Conservation (phyloP, 257 asterid species). For the Jaltomata sinuosa region DNA sequence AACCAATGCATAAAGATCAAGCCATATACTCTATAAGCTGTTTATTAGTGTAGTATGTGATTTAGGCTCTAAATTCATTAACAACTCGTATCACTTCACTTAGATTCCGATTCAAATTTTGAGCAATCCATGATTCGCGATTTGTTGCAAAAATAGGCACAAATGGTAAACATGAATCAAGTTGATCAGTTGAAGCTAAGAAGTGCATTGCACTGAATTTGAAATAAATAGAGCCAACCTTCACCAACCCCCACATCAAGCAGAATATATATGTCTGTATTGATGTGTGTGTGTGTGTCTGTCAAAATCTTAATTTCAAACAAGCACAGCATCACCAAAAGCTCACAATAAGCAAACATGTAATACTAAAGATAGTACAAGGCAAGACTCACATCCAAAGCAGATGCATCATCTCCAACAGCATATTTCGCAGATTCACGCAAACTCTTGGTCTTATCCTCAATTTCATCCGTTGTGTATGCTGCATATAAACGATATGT, state of each 20-base stretch:
- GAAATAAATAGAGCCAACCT: neutral
- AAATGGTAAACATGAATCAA: neutral
- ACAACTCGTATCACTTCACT: neutral
- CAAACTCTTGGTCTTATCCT: slow-evolving; percentile 46
- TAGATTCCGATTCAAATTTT: neutral
- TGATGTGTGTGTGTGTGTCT: neutral
- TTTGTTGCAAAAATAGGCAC: neutral
- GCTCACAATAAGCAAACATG: neutral
- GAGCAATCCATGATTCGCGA: neutral
- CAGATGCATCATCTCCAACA: slow-evolving; percentile 47
- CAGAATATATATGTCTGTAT: neutral
- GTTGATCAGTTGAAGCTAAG: neutral
- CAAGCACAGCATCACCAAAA: neutral
- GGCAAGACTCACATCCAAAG: slow-evolving; percentile 46
- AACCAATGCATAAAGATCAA: neutral
- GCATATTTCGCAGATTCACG: slow-evolving; percentile 40
- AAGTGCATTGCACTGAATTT: neutral
- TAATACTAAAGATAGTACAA: neutral
- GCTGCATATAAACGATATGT: slow-evolving; percentile 35
- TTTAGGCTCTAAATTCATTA: neutral
- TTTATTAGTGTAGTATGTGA: neutral
- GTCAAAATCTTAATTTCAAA: neutral
- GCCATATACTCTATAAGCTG: neutral
- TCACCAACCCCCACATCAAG: neutral
- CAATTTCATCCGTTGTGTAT: slow-evolving; percentile 59